phyloP scores from a whole-genome alignment of 441 rosid genomes.

The Erysimum cheiri region DNA sequence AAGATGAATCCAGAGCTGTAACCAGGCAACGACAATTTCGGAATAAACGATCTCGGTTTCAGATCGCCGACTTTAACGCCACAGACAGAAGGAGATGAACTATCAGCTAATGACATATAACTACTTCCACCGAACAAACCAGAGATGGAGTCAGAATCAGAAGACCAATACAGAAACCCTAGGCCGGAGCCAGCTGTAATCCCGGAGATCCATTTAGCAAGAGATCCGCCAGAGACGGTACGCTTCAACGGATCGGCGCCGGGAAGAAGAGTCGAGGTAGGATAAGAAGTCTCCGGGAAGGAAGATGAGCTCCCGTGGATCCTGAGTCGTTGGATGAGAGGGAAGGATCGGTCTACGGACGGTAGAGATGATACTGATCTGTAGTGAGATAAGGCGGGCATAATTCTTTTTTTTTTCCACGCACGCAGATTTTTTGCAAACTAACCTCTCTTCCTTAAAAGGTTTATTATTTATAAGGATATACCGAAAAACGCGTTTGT shows the following conservation, averaged over 20 bases:
- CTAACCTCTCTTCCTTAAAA: neutral
- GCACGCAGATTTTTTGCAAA: constrained; percentile 4
- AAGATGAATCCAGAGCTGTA: constrained; percentile 59
- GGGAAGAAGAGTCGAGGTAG: constrained; percentile 42
- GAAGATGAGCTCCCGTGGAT: constrained; percentile 52
- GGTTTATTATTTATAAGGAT: constrained; percentile 20
- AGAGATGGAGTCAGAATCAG: constrained; percentile 43
- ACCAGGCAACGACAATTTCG: constrained; percentile 67
- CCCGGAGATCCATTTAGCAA: constrained; percentile 59
- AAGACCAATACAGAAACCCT: constrained; percentile 57
- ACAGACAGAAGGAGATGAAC: constrained; percentile 46
- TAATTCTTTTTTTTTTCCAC: constrained; percentile 8
- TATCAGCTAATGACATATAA: constrained; percentile 53
- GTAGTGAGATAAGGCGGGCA: constrained; percentile 50
- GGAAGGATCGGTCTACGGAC: constrained; percentile 43
- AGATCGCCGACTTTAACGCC: constrained; percentile 47
- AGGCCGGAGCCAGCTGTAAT: constrained; percentile 57
- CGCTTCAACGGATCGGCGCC: constrained; percentile 26
- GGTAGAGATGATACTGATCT: constrained; percentile 48
- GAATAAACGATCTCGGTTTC: constrained; percentile 41
- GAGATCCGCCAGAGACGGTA: constrained; percentile 25
- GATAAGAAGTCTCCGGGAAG: constrained; percentile 35
- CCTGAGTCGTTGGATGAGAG: constrained; percentile 54
- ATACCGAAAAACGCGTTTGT: constrained; percentile 27
- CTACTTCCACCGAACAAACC: constrained; percentile 35